Evolutionary conservation across 2,329 filamentous ascomycete species (phyloP).

Genomic region (Emergomyces orientalis): DNA sequence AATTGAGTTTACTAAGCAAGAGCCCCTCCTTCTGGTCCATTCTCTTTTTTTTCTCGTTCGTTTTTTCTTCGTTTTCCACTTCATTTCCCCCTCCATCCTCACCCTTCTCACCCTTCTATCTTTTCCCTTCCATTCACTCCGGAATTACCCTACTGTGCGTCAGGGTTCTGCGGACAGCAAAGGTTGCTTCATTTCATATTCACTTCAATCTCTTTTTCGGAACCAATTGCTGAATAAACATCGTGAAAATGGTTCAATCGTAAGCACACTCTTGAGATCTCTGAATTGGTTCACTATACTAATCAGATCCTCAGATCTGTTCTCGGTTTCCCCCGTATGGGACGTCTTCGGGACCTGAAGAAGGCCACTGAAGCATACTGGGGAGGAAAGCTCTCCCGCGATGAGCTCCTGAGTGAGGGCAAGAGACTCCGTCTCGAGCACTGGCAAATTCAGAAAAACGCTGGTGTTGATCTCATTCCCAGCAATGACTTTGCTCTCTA

Average conservation of each 20-base stretch:
- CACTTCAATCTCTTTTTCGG: not conserved
- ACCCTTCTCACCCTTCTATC: slow-evolving; percentile 11
- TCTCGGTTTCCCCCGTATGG: slow-evolving; percentile 98
- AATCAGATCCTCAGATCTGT: slow-evolving; percentile 47
- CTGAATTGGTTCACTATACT: slow-evolving; percentile 7
- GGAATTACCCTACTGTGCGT: not conserved
- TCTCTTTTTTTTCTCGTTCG: slow-evolving; percentile 19
- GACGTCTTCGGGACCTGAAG: slow-evolving; percentile 97
- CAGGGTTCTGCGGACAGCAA: not conserved
- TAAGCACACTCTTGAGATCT: slow-evolving; percentile 29
- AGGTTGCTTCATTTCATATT: not conserved
- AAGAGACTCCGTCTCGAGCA: slow-evolving; percentile 94
- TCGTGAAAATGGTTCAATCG: slow-evolving; percentile 52
- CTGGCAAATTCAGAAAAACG: slow-evolving; percentile 99
- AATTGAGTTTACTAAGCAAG: not conserved
- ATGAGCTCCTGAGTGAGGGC: slow-evolving; percentile 84
- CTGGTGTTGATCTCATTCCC: slow-evolving; percentile 93
- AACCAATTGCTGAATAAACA: slow-evolving; percentile 12
- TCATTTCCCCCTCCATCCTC: slow-evolving; percentile 14
- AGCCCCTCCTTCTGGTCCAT: not conserved
- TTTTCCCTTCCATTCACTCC: not conserved
- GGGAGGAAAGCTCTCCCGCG: slow-evolving; percentile 86
- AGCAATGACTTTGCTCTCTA: slow-evolving; percentile 99
- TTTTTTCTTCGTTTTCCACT: slow-evolving; percentile 16
- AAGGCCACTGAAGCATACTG: slow-evolving; percentile 99